Percentiles rank a stretch among this genome's conserved stretches.
These are phyloP conservation scores for Mycena maculata DNA, from an alignment of 768 basidiomycete species.

Conservation along the genomic window DNA sequence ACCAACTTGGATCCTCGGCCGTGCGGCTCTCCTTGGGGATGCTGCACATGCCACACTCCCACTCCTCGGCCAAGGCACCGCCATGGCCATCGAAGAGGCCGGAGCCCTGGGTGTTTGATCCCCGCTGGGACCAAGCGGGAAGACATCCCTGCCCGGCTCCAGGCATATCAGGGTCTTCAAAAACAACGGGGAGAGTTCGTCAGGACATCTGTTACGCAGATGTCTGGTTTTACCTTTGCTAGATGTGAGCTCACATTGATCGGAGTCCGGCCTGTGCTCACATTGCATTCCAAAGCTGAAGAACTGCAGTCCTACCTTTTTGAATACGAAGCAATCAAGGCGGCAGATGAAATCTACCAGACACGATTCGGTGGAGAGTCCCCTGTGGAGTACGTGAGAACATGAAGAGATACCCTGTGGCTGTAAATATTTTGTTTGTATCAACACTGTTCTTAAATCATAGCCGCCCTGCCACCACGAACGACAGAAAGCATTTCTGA, in stretches of 20 bases:
- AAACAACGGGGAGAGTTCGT: constrained; percentile 24
- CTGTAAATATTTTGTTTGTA: too few species aligned
- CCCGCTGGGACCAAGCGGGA: constrained; percentile 17
- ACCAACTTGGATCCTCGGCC: constrained; percentile 25
- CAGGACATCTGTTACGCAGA: constrained; percentile 16
- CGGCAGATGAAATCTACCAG: constrained; percentile 13
- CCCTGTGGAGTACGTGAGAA: too few species aligned
- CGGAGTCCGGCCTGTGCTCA: neutral
- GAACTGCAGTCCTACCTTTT: constrained; percentile 3
- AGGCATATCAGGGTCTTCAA: constrained; percentile 17
- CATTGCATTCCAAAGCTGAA: neutral
- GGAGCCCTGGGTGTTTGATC: constrained; percentile 19
- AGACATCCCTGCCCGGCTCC: constrained; percentile 14
- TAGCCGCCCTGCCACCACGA: too few species aligned
- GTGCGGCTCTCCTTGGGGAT: constrained; percentile 25
- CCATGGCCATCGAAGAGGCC: constrained; percentile 40
- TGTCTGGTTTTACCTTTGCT: neutral
- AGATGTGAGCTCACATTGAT: neutral
- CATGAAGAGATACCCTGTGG: too few species aligned
- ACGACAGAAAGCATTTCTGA: too few species aligned
- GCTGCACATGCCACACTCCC: constrained; percentile 41
- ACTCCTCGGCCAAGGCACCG: constrained; percentile 40
- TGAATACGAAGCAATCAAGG: constrained; percentile 18
- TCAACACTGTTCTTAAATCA: too few species aligned
- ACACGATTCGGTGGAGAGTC: constrained; percentile 9